Conservation (phyloP, 768 basidiomycete genomes). For the Leucosporidium creatinivorum region DNA sequence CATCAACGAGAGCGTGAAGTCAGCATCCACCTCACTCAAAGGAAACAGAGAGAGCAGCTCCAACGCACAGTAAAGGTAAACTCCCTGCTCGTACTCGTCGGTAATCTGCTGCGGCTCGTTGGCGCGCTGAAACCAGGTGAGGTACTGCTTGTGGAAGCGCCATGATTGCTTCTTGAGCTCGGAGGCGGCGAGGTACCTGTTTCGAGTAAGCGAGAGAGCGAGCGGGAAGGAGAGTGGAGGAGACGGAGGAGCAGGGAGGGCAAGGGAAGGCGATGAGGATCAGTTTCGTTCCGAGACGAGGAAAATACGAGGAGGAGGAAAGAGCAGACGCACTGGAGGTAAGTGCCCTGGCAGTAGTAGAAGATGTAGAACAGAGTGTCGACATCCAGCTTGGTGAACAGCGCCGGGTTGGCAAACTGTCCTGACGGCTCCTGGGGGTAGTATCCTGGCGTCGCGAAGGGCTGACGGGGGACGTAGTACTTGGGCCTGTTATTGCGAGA, state of each 20-base stretch:
- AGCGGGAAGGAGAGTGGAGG: conserved; percentile 7
- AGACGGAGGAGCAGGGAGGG: no score
- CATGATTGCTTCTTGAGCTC: conserved; percentile 96
- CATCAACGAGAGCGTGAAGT: no score
- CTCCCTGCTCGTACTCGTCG: conserved; percentile 98
- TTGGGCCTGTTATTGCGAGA: conserved; percentile 59
- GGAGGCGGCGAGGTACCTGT: conserved; percentile 85
- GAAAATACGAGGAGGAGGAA: not conserved
- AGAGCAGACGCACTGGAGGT: conserved; percentile 70
- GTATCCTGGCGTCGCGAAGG: conserved; percentile 81
- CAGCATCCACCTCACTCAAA: not conserved
- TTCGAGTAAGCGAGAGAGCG: no score
- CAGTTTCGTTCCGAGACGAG: conserved; percentile 3
- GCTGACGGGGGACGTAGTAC: conserved; percentile 90
- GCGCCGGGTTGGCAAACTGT: conserved; percentile 67
- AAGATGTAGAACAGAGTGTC: conserved; percentile 99
- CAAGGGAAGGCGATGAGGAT: no score
- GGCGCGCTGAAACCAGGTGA: conserved; percentile 97
- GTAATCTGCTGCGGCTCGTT: conserved; percentile 98
- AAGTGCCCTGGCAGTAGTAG: conserved; percentile 94
- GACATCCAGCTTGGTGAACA: conserved; percentile 86
- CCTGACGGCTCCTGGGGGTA: conserved; percentile 85
- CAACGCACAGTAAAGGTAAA: conserved; percentile 67
- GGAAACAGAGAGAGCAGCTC: conserved; percentile 45
- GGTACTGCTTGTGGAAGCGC: conserved; percentile 98